Evolutionary conservation across 352 stramenopile genomes (phyloP), one percentile per base, ranked within the genome.

Genomic region (Phytophthora agathidicida): DNA sequence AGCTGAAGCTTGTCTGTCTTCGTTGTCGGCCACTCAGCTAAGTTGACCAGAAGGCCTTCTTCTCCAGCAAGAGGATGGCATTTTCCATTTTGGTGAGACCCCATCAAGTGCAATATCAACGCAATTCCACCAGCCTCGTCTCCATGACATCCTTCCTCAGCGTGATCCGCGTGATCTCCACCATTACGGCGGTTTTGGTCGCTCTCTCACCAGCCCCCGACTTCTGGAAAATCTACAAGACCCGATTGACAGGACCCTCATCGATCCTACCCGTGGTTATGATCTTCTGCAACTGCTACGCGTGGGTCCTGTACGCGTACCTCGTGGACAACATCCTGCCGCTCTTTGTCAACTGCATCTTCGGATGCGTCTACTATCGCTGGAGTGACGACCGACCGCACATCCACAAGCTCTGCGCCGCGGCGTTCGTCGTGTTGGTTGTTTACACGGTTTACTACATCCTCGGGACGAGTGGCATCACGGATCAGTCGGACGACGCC

Each of bases 371-470:
- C 24, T 83, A 77, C 51, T 74, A 69, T 41, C 59, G 49, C n/a
- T 75, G 70, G 41, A 76, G 68, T 19, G 61, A 43, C 10, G 59
- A 71, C 14, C 70, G 64, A 19, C 17, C 32, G 6, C 44, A 58
- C 17, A 58, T 80, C 5, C 35, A 74, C 42, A 71, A 75, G 35
- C 48, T 64, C 9, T 60, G 23, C 19, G 23, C 6, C 16, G 27
- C 54, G 3, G 94, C 94, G 31, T 99, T 96, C 94, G 98, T 99
- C 28, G 96, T 37, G 3, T 11, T 71, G 3, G 52, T 27, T 2
- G 4, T 58, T 6, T 45, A 57, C 33, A 50, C 54, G 0, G 10
- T 60, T 4, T 77, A 73, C 53, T 45, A 58, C 20, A 56, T 51
- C 8, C 30, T 77, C 7, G 64, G 48, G 10, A 57, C 36, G n/a